Evolutionary conservation across 495 filamentous ascomycete genomes (phyloP), one percentile per base, ranked within the genome.

Genomic region (Tuber borchii): DNA sequence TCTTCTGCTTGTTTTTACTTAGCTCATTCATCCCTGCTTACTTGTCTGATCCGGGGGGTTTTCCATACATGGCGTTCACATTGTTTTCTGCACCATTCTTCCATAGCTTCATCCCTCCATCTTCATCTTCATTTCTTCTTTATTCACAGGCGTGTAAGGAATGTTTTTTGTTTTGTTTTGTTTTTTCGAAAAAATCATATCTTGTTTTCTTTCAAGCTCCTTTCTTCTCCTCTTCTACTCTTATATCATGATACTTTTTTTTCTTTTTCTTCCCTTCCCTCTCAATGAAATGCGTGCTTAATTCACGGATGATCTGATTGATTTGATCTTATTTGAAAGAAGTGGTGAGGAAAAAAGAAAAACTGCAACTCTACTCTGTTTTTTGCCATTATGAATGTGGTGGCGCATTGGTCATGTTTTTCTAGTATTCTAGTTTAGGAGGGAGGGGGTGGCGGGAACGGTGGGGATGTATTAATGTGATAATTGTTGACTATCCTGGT

Each of bases 51-150:
- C 34, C 31, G 56, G 56, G 56, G 51, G 26, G 56, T 31, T 65
- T 65, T 65, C 31, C 56, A 65, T 65, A 65, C 56, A 65, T 65
- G 56, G 56, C 56, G 56, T 65, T 65, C 56, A 7, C 56, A 65
- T 65, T 65, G 56, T 65, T 34, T 65, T 65, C 26, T 1, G 2
- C 56, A 34, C 4, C 56, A 65, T 65, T 65, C 26, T 34, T 65
- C 26, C 26, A 19, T 65, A 26, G n/a, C 51, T 26, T 61, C 1
- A 22, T 56, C 46, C 48, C 48, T 56, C n/a, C 10, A n/a, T 12
- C 51, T 26, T 65, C 26, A 65, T 17, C 56, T 31, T 34, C 3
- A 5, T 65, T 65, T 34, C 26, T 31, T 65, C 16, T 34, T 2
- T 65, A 65, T 65, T 65, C 31, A 17, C 26, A 17, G 56, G 56